A percentile compares a stretch with the other conserved stretches of the same genome.
Evolutionary conservation across 345 rosid genomes (phyloP).

Genomic region (Sisymbrium altissimum): DNA sequence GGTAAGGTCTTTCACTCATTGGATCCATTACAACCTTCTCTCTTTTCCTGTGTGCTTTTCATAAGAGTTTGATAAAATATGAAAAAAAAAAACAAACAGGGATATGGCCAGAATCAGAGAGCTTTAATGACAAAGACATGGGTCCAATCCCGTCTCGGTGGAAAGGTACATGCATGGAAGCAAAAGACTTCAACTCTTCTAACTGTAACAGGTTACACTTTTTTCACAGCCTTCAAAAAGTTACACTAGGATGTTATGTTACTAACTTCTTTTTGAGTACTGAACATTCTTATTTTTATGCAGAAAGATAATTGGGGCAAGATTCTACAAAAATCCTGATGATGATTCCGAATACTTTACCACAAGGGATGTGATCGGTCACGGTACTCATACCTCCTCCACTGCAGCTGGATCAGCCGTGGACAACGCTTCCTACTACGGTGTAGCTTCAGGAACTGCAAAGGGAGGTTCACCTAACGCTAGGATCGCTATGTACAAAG

Average conservation of each 20-base stretch:
- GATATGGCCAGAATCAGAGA: slow-evolving; percentile 86
- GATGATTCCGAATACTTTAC: slow-evolving; percentile 36
- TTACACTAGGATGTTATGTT: not conserved
- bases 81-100: slow-evolving; percentile 41
- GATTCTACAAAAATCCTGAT: slow-evolving; percentile 44
- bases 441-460: slow-evolving; percentile 67
- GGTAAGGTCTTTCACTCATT: slow-evolving; percentile 35
- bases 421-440: slow-evolving; percentile 62
- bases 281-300: not conserved
- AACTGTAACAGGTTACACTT: slow-evolving; percentile 58
- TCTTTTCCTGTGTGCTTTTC: not conserved
- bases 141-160: slow-evolving; percentile 57
- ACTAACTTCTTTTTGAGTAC: not conserved
- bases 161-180: slow-evolving; percentile 69
- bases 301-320: slow-evolving; percentile 88
- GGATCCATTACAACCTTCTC: not conserved
- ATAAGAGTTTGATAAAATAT: not conserved
- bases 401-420: slow-evolving; percentile 69
- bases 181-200: slow-evolving; percentile 44
- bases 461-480: slow-evolving; percentile 71
- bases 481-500: slow-evolving; percentile 66
- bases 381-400: slow-evolving; percentile 75
- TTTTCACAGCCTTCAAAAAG: not conserved
- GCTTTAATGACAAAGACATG: slow-evolving; percentile 65
- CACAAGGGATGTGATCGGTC: slow-evolving; percentile 68